A percentile compares a stretch with the other conserved stretches of the same genome.
These are phyloP conservation scores for Pseudisothecium myosuroides DNA, from an alignment of 225 moss, liverwort and hornwort species.

Conservation along the genomic window DNA sequence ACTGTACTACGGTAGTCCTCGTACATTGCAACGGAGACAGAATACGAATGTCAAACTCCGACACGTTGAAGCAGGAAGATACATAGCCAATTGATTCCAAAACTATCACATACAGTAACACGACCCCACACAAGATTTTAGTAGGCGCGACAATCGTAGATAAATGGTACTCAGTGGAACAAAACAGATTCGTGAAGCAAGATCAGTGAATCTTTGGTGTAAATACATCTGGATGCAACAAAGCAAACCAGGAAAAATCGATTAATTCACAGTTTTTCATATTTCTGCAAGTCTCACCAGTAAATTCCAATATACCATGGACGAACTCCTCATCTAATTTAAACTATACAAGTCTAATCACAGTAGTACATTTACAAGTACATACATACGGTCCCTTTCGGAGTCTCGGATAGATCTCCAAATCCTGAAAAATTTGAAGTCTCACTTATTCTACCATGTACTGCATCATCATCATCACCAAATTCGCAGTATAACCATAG, in stretches of 20 bases:
- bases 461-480: background rate
- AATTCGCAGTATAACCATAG: background rate
- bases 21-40: background rate
- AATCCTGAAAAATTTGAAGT: background rate
- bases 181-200: background rate
- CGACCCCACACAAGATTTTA: background rate
- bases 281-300: background rate
- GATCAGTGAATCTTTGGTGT: background rate
- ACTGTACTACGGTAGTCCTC: background rate
- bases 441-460: background rate
- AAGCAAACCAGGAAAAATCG: background rate
- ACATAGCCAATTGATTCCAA: background rate
- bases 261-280: background rate
- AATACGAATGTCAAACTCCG: background rate
- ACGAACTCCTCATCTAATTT: background rate
- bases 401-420: background rate
- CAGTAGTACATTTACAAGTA: background rate
- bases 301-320: background rate
- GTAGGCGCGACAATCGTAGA: background rate
- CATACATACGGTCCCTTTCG: background rate
- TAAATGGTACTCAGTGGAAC: background rate
- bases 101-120: background rate
- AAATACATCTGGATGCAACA: constrained; percentile 13
- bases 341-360: background rate
- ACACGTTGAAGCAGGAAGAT: background rate